Conservation (phyloP, 1,139 yeast species). For the Spathaspora sp. region DNA sequence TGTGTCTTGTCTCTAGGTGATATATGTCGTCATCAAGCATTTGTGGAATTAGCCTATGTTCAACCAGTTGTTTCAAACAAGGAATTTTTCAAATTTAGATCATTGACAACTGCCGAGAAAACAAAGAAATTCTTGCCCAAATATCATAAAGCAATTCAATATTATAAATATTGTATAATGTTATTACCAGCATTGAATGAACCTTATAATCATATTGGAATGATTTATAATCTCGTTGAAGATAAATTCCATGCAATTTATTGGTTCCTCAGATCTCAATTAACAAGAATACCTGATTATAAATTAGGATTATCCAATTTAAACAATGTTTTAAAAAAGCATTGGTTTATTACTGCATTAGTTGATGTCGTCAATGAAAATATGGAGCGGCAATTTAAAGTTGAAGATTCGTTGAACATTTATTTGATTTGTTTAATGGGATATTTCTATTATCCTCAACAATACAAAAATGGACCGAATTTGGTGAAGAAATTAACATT, state of each 20-base stretch:
- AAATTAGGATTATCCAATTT: constrained; percentile 44
- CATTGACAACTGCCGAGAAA: constrained; percentile 35
- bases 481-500: constrained; percentile 25
- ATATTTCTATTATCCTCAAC: constrained; percentile 29
- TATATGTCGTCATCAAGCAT: constrained; percentile 55
- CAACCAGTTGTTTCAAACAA: constrained; percentile 34
- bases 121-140: constrained; percentile 16
- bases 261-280: constrained; percentile 59
- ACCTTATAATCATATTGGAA: constrained; percentile 65
- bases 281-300: constrained; percentile 51
- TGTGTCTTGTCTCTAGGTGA: constrained; percentile 61
- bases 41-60: constrained; percentile 42
- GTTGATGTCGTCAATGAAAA: constrained; percentile 14
- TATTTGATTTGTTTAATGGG: constrained; percentile 30
- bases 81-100: constrained; percentile 34
- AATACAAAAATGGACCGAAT: constrained; percentile 24
- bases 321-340: constrained; percentile 28
- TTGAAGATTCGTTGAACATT: constrained; percentile 20
- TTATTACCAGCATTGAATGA: constrained; percentile 67
- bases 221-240: constrained; percentile 45
- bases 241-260: constrained; percentile 34
- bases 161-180: constrained; percentile 51
- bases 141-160: constrained; percentile 39
- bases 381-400: constrained; percentile 9
- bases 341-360: constrained; percentile 29